Evolutionary conservation across 805 yeast genomes (phyloP), one percentile per base, ranked within the genome.

Genomic region (Helenozyma baotianmanensis): DNA sequence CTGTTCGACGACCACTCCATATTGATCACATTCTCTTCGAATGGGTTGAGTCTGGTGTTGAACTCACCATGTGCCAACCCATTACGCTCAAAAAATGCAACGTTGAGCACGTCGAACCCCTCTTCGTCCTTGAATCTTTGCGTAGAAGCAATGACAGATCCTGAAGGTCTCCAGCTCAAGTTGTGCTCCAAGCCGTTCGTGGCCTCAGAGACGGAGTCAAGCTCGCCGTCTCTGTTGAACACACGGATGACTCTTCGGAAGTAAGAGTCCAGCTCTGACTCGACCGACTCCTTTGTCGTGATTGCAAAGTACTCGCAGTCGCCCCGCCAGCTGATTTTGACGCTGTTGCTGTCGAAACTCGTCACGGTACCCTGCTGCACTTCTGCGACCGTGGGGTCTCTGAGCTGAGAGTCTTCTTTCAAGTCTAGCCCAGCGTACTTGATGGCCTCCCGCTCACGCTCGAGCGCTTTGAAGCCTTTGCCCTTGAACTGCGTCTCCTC

Each of bases 401-500:
- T 70, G 38, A 82, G 55, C 12, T 64, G 64, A 2, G 72, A 65
- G 39, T 76, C 51, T 35, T 73, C 73, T 39, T 79, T 82, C 39
- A 79, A 62, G 44, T 76, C 83, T 39, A 81, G 57, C 14, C 89
- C 92, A 1, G 89, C 80, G 50, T 74, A 74, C 54, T 50, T 79
- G 68, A 74, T 58, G 2, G 78, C 73, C 13, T 40, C 42, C 2
- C 44, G 36, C 46, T 74, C 82, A 58, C 90, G 72, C 59, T 83
- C 94, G 39, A 75, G 52, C 6, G 83, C 87, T 49, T 80, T 81
- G 19, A 84, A 92, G 42, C 98, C 98, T 51, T 75, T 80, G 32
- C 99, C 99, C 58, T 82, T 79, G 58, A 92, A 92, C 61, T 92
- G 99, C 0, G 99, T 92, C 56, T 90, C 97, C 46, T 82, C 80